A percentile compares a stretch with the other conserved stretches of the same genome.
These are phyloP conservation scores for Purpureocillium takamizusanense DNA, from an alignment of 2,329 filamentous ascomycete species.

Conservation along the genomic window DNA sequence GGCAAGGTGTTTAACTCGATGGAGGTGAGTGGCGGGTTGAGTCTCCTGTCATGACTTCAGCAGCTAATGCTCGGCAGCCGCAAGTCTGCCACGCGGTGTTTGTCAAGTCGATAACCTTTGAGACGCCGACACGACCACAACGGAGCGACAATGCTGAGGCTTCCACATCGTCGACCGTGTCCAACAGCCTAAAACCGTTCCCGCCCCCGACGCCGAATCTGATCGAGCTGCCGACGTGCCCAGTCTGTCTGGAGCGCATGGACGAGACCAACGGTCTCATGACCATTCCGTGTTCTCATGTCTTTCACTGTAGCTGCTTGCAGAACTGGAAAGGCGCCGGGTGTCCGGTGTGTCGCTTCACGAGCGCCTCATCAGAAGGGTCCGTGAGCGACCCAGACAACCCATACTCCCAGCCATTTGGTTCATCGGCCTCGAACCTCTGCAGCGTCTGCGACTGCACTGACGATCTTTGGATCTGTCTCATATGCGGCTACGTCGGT, in stretches of 20 bases:
- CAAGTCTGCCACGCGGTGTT: conserved; percentile 94
- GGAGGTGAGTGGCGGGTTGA: conserved; percentile 47
- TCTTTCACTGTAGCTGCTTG: conserved; percentile 93
- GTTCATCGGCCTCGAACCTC: conserved; percentile 53
- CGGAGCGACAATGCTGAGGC: conserved; percentile 54
- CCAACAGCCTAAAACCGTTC: conserved; percentile 46
- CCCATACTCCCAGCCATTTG: conserved; percentile 47
- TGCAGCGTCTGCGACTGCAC: conserved; percentile 75
- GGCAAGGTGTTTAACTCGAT: conserved; percentile 88
- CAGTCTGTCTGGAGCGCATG: conserved; percentile 95
- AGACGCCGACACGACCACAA: conserved; percentile 44
- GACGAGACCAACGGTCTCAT: conserved; percentile 92
- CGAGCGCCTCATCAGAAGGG: conserved; percentile 35
- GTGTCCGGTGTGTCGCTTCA: conserved; percentile 91
- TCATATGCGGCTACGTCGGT: conserved; percentile 86
- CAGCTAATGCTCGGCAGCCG: conserved; percentile 38
- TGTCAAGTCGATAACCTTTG: conserved; percentile 83
- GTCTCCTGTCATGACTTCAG: background rate
- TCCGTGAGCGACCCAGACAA: conserved; percentile 35
- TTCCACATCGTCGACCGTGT: conserved; percentile 29
- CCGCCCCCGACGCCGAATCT: conserved; percentile 69
- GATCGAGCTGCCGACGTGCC: conserved; percentile 88
- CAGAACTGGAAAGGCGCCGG: conserved; percentile 93
- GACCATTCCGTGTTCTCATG: conserved; percentile 93
- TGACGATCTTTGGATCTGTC: conserved; percentile 86